Base-by-base conservation (phyloP, 306 rosid genomes). In the Begonia loranthoides region DNA sequence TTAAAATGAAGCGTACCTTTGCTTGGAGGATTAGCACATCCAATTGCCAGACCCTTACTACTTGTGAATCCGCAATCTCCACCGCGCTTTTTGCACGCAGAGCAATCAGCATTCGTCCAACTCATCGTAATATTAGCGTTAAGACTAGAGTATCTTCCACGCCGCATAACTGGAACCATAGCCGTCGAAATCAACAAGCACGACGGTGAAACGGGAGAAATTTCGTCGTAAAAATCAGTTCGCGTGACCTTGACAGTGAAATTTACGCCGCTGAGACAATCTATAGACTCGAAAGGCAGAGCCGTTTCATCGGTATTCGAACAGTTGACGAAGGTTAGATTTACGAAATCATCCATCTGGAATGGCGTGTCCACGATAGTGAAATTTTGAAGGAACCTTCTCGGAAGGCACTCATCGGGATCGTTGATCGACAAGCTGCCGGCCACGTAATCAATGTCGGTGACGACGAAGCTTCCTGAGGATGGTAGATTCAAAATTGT, bases 101-200 rank as follows among this genome's bases (percentile, higher is more conserved):
- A 13, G 38, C 89, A 77, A 4, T 44, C 6, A 0, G 89, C 83
- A 36, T 45, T 13, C 5, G 17, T 53, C 94, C 94, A 84, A 1
- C 15, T 45, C 73, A 84, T 52, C 24, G 13, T 33, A 24, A 75
- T 22, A 68, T 64, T 68, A 0, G 43, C 52, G 16, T 51, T 43
- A 8, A 2, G 56, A 15, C 57, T 52, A 21, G 54, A 9, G 33
- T 3, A 51, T 57, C 72, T 54, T 41, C 57, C 41, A 9, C 36
- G 45, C 52, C 54, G 39, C 0, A 52, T 22, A 0, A 57, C 14
- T 4, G 83, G 94, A 24, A 70, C 69, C n/a, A 8, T 1, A 50
- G 39, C 78, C 9, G 28, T 54, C 45, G 67, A 52, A 16, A 74
- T 63, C 21, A 63, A 70, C 17, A 13, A 36, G 38, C 87, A 83